phyloP scores from a whole-genome alignment of 805 yeast genomes.

The Wickerhamiella brachini region DNA sequence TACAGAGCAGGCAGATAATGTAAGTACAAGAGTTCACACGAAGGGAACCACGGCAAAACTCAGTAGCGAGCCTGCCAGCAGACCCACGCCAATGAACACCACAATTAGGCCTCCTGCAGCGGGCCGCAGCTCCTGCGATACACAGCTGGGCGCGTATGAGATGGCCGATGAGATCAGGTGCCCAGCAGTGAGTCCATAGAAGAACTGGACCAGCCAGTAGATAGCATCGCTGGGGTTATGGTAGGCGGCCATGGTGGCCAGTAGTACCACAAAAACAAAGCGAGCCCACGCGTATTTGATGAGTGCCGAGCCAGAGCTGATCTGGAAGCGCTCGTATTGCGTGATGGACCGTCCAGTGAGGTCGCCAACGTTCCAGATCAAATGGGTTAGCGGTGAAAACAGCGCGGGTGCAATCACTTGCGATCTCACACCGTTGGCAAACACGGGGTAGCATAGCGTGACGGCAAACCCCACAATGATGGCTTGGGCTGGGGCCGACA shows the following conservation, averaged over 20 bases:
- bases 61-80: constrained; percentile 59
- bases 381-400: constrained; percentile 63
- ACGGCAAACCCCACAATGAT: constrained; percentile 62
- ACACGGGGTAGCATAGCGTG: constrained; percentile 76
- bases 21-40: too few species aligned
- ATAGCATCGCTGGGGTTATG: constrained; percentile 21
- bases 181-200: constrained; percentile 82
- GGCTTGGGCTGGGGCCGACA: constrained; percentile 50
- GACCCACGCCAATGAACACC: constrained; percentile 61
- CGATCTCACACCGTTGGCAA: constrained; percentile 60
- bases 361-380: constrained; percentile 87
- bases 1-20: too few species aligned
- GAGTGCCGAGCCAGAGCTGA: constrained; percentile 32
- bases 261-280: constrained; percentile 48
- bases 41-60: background rate
- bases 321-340: constrained; percentile 30
- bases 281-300: constrained; percentile 45
- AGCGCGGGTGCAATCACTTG: constrained; percentile 28
- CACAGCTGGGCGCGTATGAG: constrained; percentile 54
- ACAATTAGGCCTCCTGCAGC: constrained; percentile 94
- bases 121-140: constrained; percentile 54
- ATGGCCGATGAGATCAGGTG: constrained; percentile 69
- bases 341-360: constrained; percentile 61
- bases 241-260: constrained; percentile 51
- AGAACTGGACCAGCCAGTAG: constrained; percentile 55